Evolutionary conservation across 2,329 filamentous ascomycete species (phyloP), one percentile per base, ranked within the genome.

Genomic region (Apiospora hydei): DNA sequence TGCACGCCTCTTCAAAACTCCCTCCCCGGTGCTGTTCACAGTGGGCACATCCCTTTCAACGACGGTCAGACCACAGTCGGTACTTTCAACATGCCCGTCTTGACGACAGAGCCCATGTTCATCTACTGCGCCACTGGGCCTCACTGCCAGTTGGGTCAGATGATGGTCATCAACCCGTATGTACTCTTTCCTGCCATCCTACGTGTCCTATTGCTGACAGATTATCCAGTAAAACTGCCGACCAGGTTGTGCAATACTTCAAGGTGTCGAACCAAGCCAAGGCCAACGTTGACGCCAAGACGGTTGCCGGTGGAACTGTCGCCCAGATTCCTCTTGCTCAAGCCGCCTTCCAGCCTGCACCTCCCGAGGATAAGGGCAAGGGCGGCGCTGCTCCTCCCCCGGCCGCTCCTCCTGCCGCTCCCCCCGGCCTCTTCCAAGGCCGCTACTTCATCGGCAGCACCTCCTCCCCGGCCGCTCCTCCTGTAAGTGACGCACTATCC

Each of bases 81-180:
- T 0, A 84, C 83, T 1, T 89, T 88, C 75, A 85, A 82, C 71
- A 82, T 89, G 77, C 81, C 82, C 14, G 77, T 89, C 24, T 83
- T 82, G 41, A 82, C 80, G 72, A 81, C 83, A 0, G 81, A 84
- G 2, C 81, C 86, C 7, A 83, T 88, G 72, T 88, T 86, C 77
- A 73, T 87, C 44, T 89, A 88, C 77, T 89, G 87, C 71, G 84
- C 86, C 0, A 84, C 84, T 2, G 83, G 80, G 0, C 83, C 83
- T 3, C 86, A 88, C 72, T 88, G 87, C 66, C 84, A 87, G 75
- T 77, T 76, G 11, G 87, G 86, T 10, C 87, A 88, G 81, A 83
- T 86, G 41, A 83, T 87, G 79, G 82, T 87, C 7, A 83, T 89
- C 51, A 89, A 89, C 72, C 83, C 84, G 82, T 83, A 71, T 73